These are phyloP conservation scores for Fragaria nilgerrensis DNA, from an alignment of 306 rosid species.

Conservation along the genomic window DNA sequence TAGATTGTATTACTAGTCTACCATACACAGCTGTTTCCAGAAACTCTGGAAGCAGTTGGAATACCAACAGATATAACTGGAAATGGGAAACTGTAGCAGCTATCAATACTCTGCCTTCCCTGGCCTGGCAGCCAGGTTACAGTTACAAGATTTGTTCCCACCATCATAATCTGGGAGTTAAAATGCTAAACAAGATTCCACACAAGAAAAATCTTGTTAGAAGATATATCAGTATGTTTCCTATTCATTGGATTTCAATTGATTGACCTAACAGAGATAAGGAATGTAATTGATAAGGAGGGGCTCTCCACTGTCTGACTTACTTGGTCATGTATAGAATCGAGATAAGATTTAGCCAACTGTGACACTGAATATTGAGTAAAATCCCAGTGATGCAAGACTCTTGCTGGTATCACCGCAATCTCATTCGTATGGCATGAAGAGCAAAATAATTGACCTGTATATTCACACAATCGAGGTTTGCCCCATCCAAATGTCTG, in stretches of 20 bases:
- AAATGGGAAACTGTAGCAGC: not conserved
- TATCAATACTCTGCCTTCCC: not conserved
- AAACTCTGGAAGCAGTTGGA: not conserved
- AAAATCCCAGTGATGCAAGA: slow-evolving; percentile 95
- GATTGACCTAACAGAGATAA: not conserved
- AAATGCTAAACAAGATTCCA: slow-evolving; percentile 13
- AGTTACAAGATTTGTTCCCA: not conserved
- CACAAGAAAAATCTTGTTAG: not conserved
- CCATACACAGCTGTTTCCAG: not conserved
- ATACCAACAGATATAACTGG: not conserved
- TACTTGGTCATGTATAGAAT: slow-evolving; percentile 95
- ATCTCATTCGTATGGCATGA: slow-evolving; percentile 92
- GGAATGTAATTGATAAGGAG: slow-evolving; percentile 13
- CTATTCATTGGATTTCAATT: not conserved
- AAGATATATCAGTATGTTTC: not conserved
- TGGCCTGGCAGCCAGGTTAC: not conserved
- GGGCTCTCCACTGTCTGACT: slow-evolving; percentile 22
- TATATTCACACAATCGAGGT: slow-evolving; percentile 93
- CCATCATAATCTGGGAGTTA: not conserved
- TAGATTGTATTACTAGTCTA: not conserved
- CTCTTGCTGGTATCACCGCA: slow-evolving; percentile 93
- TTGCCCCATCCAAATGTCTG: slow-evolving; percentile 94
- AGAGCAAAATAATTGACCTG: slow-evolving; percentile 84
- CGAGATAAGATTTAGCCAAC: slow-evolving; percentile 87
- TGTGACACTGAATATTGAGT: slow-evolving; percentile 76